Conservation (phyloP, 1,284 basidiomycete genomes). For the Rugiboletus extremiorientalis region DNA sequence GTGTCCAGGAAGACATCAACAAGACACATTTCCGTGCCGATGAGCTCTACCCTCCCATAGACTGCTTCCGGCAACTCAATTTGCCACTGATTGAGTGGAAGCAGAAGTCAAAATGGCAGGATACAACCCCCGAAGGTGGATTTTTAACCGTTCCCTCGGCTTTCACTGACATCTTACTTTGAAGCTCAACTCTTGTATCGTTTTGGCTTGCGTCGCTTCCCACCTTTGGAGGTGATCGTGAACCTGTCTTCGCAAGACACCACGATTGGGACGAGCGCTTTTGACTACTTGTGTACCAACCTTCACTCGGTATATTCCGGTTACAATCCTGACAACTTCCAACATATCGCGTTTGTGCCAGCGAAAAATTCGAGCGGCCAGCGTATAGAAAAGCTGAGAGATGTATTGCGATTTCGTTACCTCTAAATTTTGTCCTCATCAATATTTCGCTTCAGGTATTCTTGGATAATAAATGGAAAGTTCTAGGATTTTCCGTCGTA, state of each 20-base stretch:
- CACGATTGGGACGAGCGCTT: constrained; percentile 51
- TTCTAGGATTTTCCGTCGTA: constrained; percentile 71
- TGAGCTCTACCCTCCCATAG: constrained; percentile 84
- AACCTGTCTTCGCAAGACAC: constrained; percentile 62
- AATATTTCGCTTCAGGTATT: constrained; percentile 54
- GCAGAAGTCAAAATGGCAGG: constrained; percentile 71
- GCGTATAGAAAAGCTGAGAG: constrained; percentile 66
- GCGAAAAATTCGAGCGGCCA: constrained; percentile 52
- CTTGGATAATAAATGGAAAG: constrained; percentile 63
- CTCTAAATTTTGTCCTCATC: neutral
- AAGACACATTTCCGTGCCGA: constrained; percentile 59
- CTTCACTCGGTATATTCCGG: constrained; percentile 60
- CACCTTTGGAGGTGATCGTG: constrained; percentile 69
- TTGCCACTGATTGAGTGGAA: constrained; percentile 92
- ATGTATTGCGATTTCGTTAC: constrained; percentile 38
- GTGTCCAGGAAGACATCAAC: constrained; percentile 23
- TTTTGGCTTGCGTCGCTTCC: constrained; percentile 76
- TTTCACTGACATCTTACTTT: neutral
- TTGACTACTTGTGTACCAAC: constrained; percentile 82
- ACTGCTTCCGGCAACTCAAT: constrained; percentile 70
- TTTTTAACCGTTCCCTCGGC: neutral
- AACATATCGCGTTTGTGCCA: constrained; percentile 78
- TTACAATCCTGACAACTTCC: constrained; percentile 57
- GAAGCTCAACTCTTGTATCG: constrained; percentile 82
- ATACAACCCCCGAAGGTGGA: constrained; percentile 82